Conservation (phyloP, 495 filamentous ascomycete genomes). For the Talaromyces borbonicus region DNA sequence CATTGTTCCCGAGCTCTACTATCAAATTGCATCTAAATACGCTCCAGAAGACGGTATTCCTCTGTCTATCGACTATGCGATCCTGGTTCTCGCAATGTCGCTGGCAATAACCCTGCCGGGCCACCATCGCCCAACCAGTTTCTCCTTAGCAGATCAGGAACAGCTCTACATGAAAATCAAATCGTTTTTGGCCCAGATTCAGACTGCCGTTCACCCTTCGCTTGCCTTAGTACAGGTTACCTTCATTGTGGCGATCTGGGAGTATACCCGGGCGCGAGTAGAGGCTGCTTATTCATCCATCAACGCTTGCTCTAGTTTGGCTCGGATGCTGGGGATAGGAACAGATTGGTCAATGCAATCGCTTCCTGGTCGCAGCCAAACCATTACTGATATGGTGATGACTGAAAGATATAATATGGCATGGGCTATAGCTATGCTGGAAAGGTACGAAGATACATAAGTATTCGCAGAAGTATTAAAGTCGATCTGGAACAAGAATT, state of each 20-base stretch:
- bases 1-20: not conserved
- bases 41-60: not conserved
- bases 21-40: not conserved
- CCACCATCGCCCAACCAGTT: not conserved
- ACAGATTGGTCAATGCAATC: not conserved
- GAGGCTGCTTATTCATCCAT: slow-evolving; percentile 23
- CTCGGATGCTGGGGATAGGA: slow-evolving; percentile 9
- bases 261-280: slow-evolving; percentile 19
- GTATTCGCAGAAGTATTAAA: not conserved
- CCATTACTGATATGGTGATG: not conserved
- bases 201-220: slow-evolving; percentile 17
- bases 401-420: not conserved
- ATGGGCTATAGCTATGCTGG: not conserved
- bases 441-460: not conserved
- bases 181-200: slow-evolving; percentile 25
- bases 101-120: slow-evolving; percentile 13
- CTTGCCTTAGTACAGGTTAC: slow-evolving; percentile 27
- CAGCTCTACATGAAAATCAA: slow-evolving; percentile 25
- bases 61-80: slow-evolving; percentile 19
- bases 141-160: slow-evolving; percentile 12
- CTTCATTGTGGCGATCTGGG: slow-evolving; percentile 21
- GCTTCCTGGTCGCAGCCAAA: not conserved
- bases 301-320: slow-evolving; percentile 19
- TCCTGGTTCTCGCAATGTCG: slow-evolving; percentile 26
- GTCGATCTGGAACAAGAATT: not conserved